These are phyloP conservation scores for Eleusine indica DNA, from an alignment of 176 grass and related monocot genomes.

Conservation along the genomic window DNA sequence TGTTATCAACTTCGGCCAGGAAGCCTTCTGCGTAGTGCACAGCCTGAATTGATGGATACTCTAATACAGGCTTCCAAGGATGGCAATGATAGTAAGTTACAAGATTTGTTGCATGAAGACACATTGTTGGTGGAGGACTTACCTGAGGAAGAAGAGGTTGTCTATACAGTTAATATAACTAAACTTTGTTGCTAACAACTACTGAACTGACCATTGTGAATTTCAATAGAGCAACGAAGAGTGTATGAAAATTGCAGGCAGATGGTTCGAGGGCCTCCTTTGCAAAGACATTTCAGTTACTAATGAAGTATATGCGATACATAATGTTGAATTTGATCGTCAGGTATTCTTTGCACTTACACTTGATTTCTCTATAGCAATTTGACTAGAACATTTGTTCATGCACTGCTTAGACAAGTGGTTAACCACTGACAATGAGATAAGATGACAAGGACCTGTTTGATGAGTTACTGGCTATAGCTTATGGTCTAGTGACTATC, in stretches of 20 bases:
- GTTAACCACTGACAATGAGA: neutral
- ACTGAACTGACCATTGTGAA: slow-evolving; percentile 1
- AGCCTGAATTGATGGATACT: slow-evolving; percentile 92
- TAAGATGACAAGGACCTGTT: neutral
- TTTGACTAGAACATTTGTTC: neutral
- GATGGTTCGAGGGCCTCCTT: slow-evolving; percentile 82
- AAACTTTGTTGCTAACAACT: slow-evolving; percentile 16
- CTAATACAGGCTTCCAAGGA: slow-evolving; percentile 87
- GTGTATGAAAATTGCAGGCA: slow-evolving; percentile 61
- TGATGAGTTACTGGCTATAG: neutral
- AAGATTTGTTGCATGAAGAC: slow-evolving; percentile 49
- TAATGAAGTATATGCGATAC: slow-evolving; percentile 82
- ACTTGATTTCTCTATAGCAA: slow-evolving; percentile 25
- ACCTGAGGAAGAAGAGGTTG: slow-evolving; percentile 57
- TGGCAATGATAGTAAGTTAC: slow-evolving; percentile 61
- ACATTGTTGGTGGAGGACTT: slow-evolving; percentile 46
- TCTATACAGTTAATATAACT: slow-evolving; percentile 19
- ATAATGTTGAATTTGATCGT: slow-evolving; percentile 91
- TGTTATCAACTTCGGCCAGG: slow-evolving; percentile 51
- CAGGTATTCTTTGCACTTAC: slow-evolving; percentile 56
- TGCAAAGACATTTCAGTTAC: slow-evolving; percentile 79
- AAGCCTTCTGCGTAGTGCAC: slow-evolving; percentile 76
- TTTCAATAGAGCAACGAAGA: slow-evolving; percentile 65
- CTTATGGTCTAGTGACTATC: neutral
- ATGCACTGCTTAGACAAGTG: slow-evolving; percentile 12